Evolutionary conservation across 176 grass and related monocot species (phyloP).

Genomic region (Leersia perrieri): DNA sequence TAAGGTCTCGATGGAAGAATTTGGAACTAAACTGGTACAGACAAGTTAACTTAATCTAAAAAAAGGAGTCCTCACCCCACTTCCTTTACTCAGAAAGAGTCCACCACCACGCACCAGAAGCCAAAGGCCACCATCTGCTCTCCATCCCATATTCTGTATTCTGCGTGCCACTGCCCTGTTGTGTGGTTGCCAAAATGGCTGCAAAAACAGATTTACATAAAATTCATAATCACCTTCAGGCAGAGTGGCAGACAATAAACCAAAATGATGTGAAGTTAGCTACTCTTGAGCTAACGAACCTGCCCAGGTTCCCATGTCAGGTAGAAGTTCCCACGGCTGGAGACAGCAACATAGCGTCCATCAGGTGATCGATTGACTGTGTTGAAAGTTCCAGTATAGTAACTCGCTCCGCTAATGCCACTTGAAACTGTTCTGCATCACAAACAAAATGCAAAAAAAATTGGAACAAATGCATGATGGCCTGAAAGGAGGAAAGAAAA

Average conservation of each 20-base stretch:
- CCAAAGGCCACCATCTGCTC: constrained; percentile 96
- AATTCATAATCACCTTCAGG: neutral
- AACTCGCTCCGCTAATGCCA: constrained; percentile 96
- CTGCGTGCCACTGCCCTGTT: constrained; percentile 91
- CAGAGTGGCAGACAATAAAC: neutral
- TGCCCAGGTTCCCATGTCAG: constrained; percentile 98
- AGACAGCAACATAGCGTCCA: constrained; percentile 85
- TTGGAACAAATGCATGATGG: neutral
- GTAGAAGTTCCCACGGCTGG: constrained; percentile 94
- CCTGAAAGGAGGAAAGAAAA: neutral
- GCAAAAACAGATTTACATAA: neutral
- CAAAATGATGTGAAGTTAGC: neutral
- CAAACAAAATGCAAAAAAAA: constrained; percentile 14
- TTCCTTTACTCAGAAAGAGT: constrained; percentile 97
- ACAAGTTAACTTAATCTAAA: neutral
- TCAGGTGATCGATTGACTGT: constrained; percentile 87
- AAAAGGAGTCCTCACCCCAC: constrained; percentile 47
- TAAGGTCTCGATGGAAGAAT: neutral
- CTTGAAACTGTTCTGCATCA: constrained; percentile 98
- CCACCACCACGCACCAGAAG: constrained; percentile 93
- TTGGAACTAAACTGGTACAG: neutral
- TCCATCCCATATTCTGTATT: constrained; percentile 99
- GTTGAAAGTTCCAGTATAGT: constrained; percentile 98
- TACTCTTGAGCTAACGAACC: constrained; percentile 26
- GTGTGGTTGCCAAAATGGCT: constrained; percentile 97